phyloP scores from a whole-genome alignment of 2,329 filamentous ascomycete species.

The Cladophialophora psammophila region DNA sequence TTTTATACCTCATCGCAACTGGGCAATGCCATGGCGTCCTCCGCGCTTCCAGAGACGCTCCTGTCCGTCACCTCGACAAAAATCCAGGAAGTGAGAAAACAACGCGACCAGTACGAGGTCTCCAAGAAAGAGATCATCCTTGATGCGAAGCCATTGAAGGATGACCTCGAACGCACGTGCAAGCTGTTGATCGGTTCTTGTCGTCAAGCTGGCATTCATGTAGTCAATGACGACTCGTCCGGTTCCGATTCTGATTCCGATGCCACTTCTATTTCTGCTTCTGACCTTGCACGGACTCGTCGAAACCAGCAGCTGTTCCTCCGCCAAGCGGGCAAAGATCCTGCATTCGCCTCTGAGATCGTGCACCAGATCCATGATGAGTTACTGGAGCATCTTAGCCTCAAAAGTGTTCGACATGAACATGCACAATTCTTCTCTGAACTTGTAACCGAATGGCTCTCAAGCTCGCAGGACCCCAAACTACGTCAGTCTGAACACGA shows the following conservation, averaged over 20 bases:
- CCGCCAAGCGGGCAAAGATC: conserved; percentile 62
- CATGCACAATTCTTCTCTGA: conserved; percentile 65
- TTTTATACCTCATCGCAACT: neutral
- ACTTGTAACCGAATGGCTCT: conserved; percentile 64
- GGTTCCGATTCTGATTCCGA: conserved; percentile 38
- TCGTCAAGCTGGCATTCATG: conserved; percentile 47
- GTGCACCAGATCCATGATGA: conserved; percentile 57
- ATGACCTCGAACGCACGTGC: conserved; percentile 45
- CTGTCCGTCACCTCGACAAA: conserved; percentile 64
- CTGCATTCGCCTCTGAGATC: conserved; percentile 57
- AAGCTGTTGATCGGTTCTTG: conserved; percentile 49
- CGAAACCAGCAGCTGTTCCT: conserved; percentile 60
- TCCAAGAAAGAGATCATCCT: conserved; percentile 54
- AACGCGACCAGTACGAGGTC: conserved; percentile 58
- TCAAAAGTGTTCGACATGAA: conserved; percentile 62
- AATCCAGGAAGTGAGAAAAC: conserved; percentile 63
- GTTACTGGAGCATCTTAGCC: conserved; percentile 56
- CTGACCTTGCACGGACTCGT: conserved; percentile 38
- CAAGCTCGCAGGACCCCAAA: conserved; percentile 43
- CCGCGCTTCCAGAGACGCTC: conserved; percentile 60
- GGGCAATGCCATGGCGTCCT: conserved; percentile 33
- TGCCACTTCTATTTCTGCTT: neutral
- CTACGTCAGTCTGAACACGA: conserved; percentile 33
- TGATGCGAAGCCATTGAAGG: conserved; percentile 43
- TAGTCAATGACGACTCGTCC: conserved; percentile 47